These are phyloP conservation scores for Ogataea paraovalis DNA, from an alignment of 805 yeast species.

Conservation along the genomic window DNA sequence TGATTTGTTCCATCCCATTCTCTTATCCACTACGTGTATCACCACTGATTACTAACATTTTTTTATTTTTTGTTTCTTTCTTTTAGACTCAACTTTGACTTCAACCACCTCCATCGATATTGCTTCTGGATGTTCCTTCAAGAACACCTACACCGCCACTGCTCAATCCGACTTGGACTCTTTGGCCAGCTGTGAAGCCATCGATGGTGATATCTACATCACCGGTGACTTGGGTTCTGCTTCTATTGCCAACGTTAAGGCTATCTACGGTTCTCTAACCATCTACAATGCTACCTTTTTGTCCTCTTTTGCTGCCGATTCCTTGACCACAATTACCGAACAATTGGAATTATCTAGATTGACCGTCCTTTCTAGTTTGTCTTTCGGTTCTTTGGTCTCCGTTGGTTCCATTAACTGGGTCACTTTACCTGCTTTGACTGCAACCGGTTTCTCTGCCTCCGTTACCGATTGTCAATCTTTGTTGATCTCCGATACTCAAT, in stretches of 20 bases:
- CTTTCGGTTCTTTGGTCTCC: constrained; percentile 73
- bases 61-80: neutral
- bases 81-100: constrained; percentile 47
- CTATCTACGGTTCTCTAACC: constrained; percentile 70
- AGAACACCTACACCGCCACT: constrained; percentile 63
- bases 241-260: constrained; percentile 69
- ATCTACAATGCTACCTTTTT: constrained; percentile 64
- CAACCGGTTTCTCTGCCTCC: constrained; percentile 64
- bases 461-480: constrained; percentile 71
- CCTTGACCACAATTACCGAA: constrained; percentile 71
- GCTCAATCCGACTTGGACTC: constrained; percentile 74
- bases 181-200: constrained; percentile 68
- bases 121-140: constrained; percentile 64
- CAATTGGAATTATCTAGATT: constrained; percentile 56
- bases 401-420: constrained; percentile 78
- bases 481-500: constrained; percentile 68
- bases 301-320: constrained; percentile 69
- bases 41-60: constrained; percentile 4
- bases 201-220: constrained; percentile 75
- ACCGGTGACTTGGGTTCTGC: constrained; percentile 61
- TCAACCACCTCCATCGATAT: constrained; percentile 44
- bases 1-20: neutral
- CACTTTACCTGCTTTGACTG: constrained; percentile 80
- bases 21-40: too few relatives aligned
- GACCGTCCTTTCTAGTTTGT: constrained; percentile 62